Percentiles rank a stretch among this genome's conserved stretches.
These are phyloP conservation scores for Citropsis articulata DNA, from an alignment of 345 rosid species.

Conservation along the genomic window DNA sequence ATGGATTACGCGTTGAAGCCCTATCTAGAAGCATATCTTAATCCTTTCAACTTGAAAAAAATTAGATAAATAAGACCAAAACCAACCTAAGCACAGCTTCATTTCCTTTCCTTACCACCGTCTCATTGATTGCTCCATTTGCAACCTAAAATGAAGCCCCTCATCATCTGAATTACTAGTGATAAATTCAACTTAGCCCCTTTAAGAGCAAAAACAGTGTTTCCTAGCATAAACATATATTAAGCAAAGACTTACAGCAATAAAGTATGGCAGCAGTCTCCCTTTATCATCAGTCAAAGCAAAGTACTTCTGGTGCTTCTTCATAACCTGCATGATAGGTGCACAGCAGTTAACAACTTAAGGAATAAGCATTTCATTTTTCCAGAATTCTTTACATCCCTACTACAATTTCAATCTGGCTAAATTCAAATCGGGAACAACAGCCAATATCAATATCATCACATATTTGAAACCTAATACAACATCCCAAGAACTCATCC, in stretches of 20 bases:
- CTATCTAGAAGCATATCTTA: background rate
- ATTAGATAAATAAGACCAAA: slow-evolving; percentile 13
- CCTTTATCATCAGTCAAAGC: slow-evolving; percentile 64
- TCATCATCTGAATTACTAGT: slow-evolving; percentile 13
- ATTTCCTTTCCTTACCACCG: slow-evolving; percentile 82
- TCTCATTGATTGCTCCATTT: slow-evolving; percentile 81
- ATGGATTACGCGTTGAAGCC: background rate
- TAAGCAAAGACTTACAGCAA: slow-evolving; percentile 56
- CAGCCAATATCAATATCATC: background rate
- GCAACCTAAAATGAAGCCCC: slow-evolving; percentile 66
- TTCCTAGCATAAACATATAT: slow-evolving; percentile 14
- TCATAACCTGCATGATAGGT: slow-evolving; percentile 70
- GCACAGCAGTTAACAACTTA: slow-evolving; percentile 9
- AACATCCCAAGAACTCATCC: background rate
- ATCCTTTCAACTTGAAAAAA: background rate
- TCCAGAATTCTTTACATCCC: background rate
- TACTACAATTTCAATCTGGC: background rate
- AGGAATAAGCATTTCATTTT: slow-evolving; percentile 1
- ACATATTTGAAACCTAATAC: background rate
- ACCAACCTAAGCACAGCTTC: slow-evolving; percentile 96
- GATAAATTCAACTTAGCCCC: slow-evolving; percentile 7
- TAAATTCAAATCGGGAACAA: background rate
- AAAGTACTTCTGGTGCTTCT: slow-evolving; percentile 94
- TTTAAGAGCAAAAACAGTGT: slow-evolving; percentile 10
- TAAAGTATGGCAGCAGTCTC: slow-evolving; percentile 75